A percentile compares a stretch with the other conserved stretches of the same genome.
Evolutionary conservation across 176 grass and related monocot species (phyloP).

Genomic region (Elymus sibiricus): DNA sequence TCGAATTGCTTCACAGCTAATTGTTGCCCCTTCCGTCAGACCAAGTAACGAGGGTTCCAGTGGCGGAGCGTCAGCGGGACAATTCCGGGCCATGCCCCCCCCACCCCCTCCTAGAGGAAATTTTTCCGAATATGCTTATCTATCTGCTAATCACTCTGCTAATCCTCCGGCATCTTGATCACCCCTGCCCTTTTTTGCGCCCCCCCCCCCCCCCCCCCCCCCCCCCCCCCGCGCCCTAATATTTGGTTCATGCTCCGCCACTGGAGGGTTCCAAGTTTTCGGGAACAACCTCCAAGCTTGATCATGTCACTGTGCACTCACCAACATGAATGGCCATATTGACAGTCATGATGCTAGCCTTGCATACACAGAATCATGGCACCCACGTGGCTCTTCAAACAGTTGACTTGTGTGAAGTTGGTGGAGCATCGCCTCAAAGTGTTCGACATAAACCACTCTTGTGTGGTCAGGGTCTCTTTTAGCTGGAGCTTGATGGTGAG

Average conservation of each 20-base stretch:
- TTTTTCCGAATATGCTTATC: no score
- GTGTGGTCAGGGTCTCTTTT: not conserved
- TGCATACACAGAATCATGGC: not conserved
- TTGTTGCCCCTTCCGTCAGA: not conserved
- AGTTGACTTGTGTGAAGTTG: not conserved
- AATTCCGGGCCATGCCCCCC: no score
- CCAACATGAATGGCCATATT: not conserved
- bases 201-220: no score
- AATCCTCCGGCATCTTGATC: no score
- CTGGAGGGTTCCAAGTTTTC: not conserved
- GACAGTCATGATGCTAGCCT: not conserved
- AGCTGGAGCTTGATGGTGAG: not conserved
- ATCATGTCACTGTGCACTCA: not conserved
- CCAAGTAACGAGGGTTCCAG: not conserved
- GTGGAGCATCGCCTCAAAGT: not conserved
- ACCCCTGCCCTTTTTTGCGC: no score
- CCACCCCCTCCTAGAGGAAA: no score
- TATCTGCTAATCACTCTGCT: no score
- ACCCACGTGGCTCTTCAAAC: not conserved
- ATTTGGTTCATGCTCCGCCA: no score
- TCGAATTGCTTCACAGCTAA: not conserved
- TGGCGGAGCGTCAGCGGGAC: no score
- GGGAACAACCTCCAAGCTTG: not conserved
- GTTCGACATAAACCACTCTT: not conserved
- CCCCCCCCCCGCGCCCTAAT: no score